Evolutionary conservation across 192 early-diverging fungal genomes (phyloP).

Genomic region (Physocladia obscura): DNA sequence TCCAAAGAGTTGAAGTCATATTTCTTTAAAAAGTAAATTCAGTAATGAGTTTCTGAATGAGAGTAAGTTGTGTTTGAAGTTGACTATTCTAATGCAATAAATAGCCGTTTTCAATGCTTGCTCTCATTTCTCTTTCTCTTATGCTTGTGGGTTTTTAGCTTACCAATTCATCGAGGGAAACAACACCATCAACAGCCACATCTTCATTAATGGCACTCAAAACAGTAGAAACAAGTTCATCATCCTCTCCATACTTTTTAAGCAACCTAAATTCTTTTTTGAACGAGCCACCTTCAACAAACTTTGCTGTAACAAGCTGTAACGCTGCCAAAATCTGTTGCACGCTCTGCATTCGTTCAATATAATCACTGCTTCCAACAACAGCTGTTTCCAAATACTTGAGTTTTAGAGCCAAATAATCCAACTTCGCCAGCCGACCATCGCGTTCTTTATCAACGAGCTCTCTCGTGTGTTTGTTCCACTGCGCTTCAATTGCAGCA

Average conservation of each 20-base stretch:
- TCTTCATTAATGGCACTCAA: slow-evolving; percentile 39
- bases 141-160: too few species aligned
- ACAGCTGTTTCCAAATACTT: slow-evolving; percentile 71
- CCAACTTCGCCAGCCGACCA: slow-evolving; percentile 81
- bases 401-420: slow-evolving; percentile 76
- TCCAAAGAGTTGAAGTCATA: slow-evolving; percentile 65
- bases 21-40: slow-evolving; percentile 49
- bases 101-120: too few species aligned
- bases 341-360: slow-evolving; percentile 63
- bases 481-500: slow-evolving; percentile 50
- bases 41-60: slow-evolving; percentile 35
- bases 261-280: slow-evolving; percentile 68
- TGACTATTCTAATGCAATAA: too few species aligned
- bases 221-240: slow-evolving; percentile 46
- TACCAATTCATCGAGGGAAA: slow-evolving; percentile 52
- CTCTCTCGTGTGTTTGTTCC: slow-evolving; percentile 72
- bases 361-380: slow-evolving; percentile 64
- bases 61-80: neutral
- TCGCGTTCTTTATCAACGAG: slow-evolving; percentile 87
- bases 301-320: slow-evolving; percentile 59
- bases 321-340: slow-evolving; percentile 67
- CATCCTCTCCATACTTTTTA: slow-evolving; percentile 49
- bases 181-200: slow-evolving; percentile 61
- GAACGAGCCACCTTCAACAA: slow-evolving; percentile 55
- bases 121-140: too few species aligned